These are phyloP conservation scores for Mimosa bimucronata DNA, from an alignment of 306 rosid species.

Conservation along the genomic window DNA sequence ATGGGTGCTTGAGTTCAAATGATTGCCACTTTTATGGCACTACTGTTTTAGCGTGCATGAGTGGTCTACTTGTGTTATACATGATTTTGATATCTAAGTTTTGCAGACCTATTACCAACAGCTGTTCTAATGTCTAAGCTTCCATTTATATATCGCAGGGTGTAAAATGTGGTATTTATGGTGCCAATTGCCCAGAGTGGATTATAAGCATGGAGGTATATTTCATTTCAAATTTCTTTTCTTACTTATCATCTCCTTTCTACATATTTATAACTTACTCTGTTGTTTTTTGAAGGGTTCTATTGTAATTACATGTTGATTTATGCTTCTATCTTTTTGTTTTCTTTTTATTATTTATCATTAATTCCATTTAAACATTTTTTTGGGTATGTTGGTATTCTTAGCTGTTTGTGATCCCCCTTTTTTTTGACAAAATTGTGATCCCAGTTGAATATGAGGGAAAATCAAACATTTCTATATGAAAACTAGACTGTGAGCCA, in stretches of 20 bases:
- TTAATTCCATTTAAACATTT: constrained; percentile 15
- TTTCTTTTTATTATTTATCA: not conserved
- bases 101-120: constrained; percentile 2
- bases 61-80: constrained; percentile 9
- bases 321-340: constrained; percentile 12
- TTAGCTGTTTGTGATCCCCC: not conserved
- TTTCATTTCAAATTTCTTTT: constrained; percentile 23
- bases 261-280: constrained; percentile 16
- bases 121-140: not conserved
- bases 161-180: constrained; percentile 87
- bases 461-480: constrained; percentile 19
- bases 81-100: constrained; percentile 20
- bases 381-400: constrained; percentile 18
- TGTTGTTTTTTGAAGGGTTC: constrained; percentile 19
- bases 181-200: constrained; percentile 85
- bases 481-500: constrained; percentile 9
- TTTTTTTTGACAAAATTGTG: too few relatives aligned
- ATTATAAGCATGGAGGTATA: constrained; percentile 92
- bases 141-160: constrained; percentile 54
- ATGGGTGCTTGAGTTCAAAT: constrained; percentile 16
- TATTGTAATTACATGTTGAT: constrained; percentile 22
- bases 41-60: not conserved
- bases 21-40: constrained; percentile 10
- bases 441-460: constrained; percentile 9
- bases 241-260: not conserved